Evolutionary conservation across 306 rosid species (phyloP).

Genomic region (Ceratonia siliqua): DNA sequence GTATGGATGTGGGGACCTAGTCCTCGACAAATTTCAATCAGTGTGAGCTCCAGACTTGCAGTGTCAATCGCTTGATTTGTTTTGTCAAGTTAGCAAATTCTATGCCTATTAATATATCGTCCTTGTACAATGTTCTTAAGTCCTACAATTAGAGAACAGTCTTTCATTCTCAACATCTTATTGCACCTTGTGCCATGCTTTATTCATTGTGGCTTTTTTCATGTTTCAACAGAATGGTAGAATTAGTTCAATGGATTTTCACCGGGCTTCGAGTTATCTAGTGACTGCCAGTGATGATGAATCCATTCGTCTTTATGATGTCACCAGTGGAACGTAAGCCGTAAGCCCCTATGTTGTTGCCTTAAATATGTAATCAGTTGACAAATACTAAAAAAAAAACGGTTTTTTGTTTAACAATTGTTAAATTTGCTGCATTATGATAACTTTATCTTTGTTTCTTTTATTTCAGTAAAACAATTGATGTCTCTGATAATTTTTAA

Average conservation of each 20-base stretch:
- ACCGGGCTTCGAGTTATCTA: conserved; percentile 74
- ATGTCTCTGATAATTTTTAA: conserved; percentile 24
- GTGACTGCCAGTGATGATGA: conserved; percentile 98
- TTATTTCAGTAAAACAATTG: neutral
- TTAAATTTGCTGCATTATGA: neutral
- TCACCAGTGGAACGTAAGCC: conserved; percentile 78
- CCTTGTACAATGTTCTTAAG: neutral
- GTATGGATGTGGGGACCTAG: no score
- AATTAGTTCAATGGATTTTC: conserved; percentile 92
- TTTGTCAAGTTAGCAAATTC: neutral
- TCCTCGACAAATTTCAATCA: no score
- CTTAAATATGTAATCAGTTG: neutral
- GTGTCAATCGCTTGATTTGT: neutral
- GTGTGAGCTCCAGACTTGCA: neutral
- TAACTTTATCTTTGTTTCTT: neutral
- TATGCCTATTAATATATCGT: neutral
- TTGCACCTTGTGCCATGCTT: neutral
- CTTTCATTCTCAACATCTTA: neutral
- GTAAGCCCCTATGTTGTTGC: conserved; percentile 43
- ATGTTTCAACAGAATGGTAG: conserved; percentile 65
- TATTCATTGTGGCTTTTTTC: neutral
- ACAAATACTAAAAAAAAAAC: neutral
- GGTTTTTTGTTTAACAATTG: neutral
- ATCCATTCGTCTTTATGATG: conserved; percentile 88
- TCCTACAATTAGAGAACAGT: neutral